A percentile compares a stretch with the other conserved stretches of the same genome.
Conservation (phyloP, 2,329 filamentous ascomycete species). For the Lachnellula subtilissima region DNA sequence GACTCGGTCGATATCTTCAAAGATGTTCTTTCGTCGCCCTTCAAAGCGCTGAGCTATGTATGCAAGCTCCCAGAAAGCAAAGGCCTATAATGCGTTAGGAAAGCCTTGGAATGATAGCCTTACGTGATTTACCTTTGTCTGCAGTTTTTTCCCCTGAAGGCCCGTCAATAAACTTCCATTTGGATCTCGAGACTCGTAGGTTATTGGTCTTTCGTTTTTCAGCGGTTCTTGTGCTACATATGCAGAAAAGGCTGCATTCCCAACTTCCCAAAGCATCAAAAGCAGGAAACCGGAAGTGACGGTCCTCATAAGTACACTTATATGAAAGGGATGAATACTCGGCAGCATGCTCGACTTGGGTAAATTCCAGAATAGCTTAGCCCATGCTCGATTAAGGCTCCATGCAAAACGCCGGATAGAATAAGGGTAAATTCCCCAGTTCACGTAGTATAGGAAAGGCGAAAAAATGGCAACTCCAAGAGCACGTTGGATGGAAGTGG, state of each 20-base stretch:
- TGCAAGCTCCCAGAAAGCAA: slow-evolving; percentile 87
- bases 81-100: slow-evolving; percentile 47
- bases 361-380: slow-evolving; percentile 70
- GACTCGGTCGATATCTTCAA: slow-evolving; percentile 78
- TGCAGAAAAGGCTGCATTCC: slow-evolving; percentile 72
- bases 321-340: slow-evolving; percentile 51
- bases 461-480: slow-evolving; percentile 39
- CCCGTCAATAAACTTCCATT: slow-evolving; percentile 86
- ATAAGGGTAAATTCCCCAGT: slow-evolving; percentile 55
- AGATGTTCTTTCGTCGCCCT: slow-evolving; percentile 71
- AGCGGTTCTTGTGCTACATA: slow-evolving; percentile 76
- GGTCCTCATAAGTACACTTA: slow-evolving; percentile 52
- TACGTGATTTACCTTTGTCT: slow-evolving; percentile 55
- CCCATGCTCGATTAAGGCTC: slow-evolving; percentile 64
- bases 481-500: slow-evolving; percentile 29
- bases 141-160: slow-evolving; percentile 74
- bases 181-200: slow-evolving; percentile 79
- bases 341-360: slow-evolving; percentile 65
- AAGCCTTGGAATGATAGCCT: neutral
- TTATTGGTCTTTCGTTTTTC: slow-evolving; percentile 80
- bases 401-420: slow-evolving; percentile 61
- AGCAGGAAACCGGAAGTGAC: slow-evolving; percentile 62
- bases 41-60: slow-evolving; percentile 72
- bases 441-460: slow-evolving; percentile 36
- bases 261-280: slow-evolving; percentile 68